A percentile compares a stretch with the other conserved stretches of the same genome.
phyloP scores from a whole-genome alignment of 2,329 filamentous ascomycete species.

The Amauroascus niger region DNA sequence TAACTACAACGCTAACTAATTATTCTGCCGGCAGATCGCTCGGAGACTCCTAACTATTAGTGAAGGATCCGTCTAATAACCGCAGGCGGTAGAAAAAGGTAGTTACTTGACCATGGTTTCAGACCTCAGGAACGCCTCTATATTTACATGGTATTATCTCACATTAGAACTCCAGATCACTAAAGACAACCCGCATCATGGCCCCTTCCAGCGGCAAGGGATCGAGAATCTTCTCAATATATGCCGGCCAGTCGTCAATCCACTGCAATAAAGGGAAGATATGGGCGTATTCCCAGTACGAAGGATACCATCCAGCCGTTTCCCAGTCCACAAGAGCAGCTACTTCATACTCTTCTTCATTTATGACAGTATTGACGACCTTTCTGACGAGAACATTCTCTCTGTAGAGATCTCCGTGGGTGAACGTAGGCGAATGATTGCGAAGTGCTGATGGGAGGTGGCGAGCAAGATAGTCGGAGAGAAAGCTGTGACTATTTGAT shows the following conservation, averaged over 20 bases:
- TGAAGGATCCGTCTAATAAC: too few relatives aligned
- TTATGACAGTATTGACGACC: not conserved
- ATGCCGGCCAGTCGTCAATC: slow-evolving; percentile 22
- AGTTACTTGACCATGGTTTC: too few relatives aligned
- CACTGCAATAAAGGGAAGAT: slow-evolving; percentile 20
- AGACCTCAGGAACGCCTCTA: too few relatives aligned
- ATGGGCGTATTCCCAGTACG: slow-evolving; percentile 9
- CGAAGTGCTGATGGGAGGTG: slow-evolving; percentile 20
- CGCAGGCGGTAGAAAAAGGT: too few relatives aligned
- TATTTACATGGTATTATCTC: too few relatives aligned
- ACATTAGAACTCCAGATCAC: slow-evolving; percentile 16
- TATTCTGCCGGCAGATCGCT: too few relatives aligned
- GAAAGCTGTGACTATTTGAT: slow-evolving; percentile 18
- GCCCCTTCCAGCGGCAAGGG: slow-evolving; percentile 20
- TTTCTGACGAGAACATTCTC: slow-evolving; percentile 25
- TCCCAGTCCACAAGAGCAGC: slow-evolving; percentile 33
- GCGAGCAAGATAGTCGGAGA: slow-evolving; percentile 22
- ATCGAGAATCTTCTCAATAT: slow-evolving; percentile 22
- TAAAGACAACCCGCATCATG: slow-evolving; percentile 20
- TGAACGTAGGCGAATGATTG: slow-evolving; percentile 22
- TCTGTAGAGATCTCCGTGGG: slow-evolving; percentile 26
- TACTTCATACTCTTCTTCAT: slow-evolving; percentile 1
- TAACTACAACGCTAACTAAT: too few relatives aligned
- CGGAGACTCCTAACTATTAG: too few relatives aligned
- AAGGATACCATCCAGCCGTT: slow-evolving; percentile 32